phyloP scores from a whole-genome alignment of 768 basidiomycete species.

The Tylopilus balloui region DNA sequence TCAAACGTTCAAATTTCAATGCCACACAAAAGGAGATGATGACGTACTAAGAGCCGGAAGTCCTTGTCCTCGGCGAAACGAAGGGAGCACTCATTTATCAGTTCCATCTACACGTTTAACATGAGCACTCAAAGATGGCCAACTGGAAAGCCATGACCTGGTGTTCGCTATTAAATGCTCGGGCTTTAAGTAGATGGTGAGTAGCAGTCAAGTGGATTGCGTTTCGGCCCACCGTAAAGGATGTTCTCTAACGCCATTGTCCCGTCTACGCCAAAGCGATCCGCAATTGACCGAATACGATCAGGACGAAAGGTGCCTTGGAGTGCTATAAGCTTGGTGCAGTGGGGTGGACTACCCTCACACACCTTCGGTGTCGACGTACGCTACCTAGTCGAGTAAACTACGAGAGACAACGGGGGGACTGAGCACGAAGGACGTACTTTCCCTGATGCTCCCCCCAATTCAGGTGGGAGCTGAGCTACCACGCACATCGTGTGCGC shows the following conservation, averaged over 20 bases:
- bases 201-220: not conserved
- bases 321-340: conserved; percentile 20
- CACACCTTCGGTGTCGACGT: conserved; percentile 82
- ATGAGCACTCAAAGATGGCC: conserved; percentile 1
- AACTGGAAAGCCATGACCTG: conserved; percentile 47
- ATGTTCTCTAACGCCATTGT: conserved; percentile 86
- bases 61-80: conserved; percentile 90
- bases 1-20: conserved; percentile 7
- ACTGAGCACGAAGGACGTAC: conserved; percentile 32
- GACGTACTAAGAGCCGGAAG: conserved; percentile 60
- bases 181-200: conserved; percentile 44
- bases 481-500: conserved; percentile 94
- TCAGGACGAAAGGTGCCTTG: conserved; percentile 95
- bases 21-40: not conserved
- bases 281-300: conserved; percentile 85
- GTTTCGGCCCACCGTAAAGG: conserved; percentile 60
- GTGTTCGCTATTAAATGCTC: conserved; percentile 90
- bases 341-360: not conserved
- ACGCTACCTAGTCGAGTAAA: conserved; percentile 60
- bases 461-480: conserved; percentile 81
- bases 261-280: conserved; percentile 90
- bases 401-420: not conserved
- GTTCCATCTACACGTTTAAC: conserved; percentile 62
- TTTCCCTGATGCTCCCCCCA: conserved; percentile 90
- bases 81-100: conserved; percentile 84